Base-by-base conservation (phyloP, 108 stramenopile species). In the Nannochloropsis gaditana region DNA sequence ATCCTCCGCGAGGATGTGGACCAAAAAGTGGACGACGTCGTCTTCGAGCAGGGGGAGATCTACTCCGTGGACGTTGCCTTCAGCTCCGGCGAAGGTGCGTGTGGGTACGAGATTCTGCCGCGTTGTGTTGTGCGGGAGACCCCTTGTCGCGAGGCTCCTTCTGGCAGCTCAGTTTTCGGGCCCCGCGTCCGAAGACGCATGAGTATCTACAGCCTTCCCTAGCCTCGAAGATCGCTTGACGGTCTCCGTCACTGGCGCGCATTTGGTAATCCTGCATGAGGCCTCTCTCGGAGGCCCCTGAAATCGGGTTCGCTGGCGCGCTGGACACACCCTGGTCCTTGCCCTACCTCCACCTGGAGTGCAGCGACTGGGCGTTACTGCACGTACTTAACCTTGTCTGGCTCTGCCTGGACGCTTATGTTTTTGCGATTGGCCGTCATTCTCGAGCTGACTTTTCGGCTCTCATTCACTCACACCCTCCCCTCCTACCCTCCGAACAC, bases 41-140 rank as follows among this genome's bases (percentile, higher is more conserved):
- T 84, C 47, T 91, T 91, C 45, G 88, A 83, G 50, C 31, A 82
- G 44, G 89, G 86, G 21, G 94, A 97, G 90, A 98, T 98, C 8
- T 99, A 98, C 85, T 94, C 96, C 41, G 94, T 99, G 10, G 97
- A 99, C 90, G 95, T 98, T 43, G 95, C 96, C 89, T 92, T 98
- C 93, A 94, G 92, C 84, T 95, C 98, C 9, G 98, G 98, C n/a
- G 97, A 98, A 87, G 99, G 59, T 73, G n/a, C 4, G 59, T 73
- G 15, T n/a, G n/a, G 19, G n/a, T 73, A 6, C 6, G 15, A 50
- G 47, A 50, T 1, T 15, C 47, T 50, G 10, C 47, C 47, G 10
- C 47, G 11, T 50, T 50, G 10, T 50, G 47, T 50, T 50, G 10
- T 50, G 47, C 15, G 47, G 47, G 10, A 15, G 10, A 0, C 0